Evolutionary conservation across 441 rosid species (phyloP).

Genomic region (Adansonia rubrostipa): DNA sequence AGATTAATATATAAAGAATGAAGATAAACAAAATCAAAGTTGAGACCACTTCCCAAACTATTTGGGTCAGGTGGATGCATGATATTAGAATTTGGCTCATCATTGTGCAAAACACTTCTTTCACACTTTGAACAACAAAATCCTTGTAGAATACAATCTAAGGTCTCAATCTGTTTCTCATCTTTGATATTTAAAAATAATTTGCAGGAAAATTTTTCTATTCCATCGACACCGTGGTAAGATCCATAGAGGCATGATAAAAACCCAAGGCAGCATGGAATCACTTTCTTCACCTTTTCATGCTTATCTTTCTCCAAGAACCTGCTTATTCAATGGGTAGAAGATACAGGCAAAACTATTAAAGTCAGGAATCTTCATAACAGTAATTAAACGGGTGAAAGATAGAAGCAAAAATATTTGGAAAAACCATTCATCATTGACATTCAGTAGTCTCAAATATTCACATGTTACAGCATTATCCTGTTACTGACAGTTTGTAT

Average conservation of each 20-base stretch:
- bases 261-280: constrained; percentile 81
- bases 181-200: constrained; percentile 51
- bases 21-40: constrained; percentile 52
- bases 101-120: constrained; percentile 40
- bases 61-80: constrained; percentile 43
- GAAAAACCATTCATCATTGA: not conserved
- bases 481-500: not conserved
- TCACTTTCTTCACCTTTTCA: constrained; percentile 63
- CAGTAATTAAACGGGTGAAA: not conserved
- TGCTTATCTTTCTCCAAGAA: constrained; percentile 59
- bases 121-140: constrained; percentile 94
- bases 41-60: constrained; percentile 39
- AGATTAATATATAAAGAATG: constrained; percentile 68
- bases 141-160: constrained; percentile 65
- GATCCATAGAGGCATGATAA: constrained; percentile 82
- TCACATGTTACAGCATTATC: constrained; percentile 12
- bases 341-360: constrained; percentile 28
- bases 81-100: constrained; percentile 41
- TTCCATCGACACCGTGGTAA: constrained; percentile 39
- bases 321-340: constrained; percentile 50
- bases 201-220: constrained; percentile 60
- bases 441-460: constrained; percentile 8
- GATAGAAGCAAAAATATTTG: not conserved
- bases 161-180: constrained; percentile 46
- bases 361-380: constrained; percentile 26